Conservation (phyloP, 2,329 filamentous ascomycete genomes). For the Fusarium solani-melongenae region DNA sequence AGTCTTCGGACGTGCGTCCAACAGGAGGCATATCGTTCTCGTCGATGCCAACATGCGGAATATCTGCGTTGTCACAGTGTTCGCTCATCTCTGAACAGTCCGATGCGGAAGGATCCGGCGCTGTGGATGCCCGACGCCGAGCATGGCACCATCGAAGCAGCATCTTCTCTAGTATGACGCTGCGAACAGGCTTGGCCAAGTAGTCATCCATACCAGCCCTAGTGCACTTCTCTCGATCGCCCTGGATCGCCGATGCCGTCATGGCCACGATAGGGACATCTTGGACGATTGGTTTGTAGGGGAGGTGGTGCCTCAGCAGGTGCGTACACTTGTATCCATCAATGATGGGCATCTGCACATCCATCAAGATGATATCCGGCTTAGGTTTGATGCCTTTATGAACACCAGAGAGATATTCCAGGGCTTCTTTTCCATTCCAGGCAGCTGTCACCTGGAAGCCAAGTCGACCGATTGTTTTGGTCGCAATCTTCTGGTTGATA, state of each 20-base stretch:
- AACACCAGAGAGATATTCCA: constrained; percentile 75
- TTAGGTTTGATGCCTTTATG: constrained; percentile 62
- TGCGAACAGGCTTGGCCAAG: constrained; percentile 78
- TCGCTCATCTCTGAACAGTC: constrained; percentile 60
- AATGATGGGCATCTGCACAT: constrained; percentile 80
- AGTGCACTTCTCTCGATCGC: constrained; percentile 79
- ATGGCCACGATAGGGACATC: constrained; percentile 83
- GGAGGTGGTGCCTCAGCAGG: constrained; percentile 73
- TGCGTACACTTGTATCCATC: constrained; percentile 84
- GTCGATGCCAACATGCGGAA: constrained; percentile 51
- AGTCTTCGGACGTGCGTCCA: constrained; percentile 42
- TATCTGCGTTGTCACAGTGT: constrained; percentile 55
- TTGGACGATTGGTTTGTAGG: constrained; percentile 69
- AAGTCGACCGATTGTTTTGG: constrained; percentile 79
- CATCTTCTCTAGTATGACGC: constrained; percentile 75
- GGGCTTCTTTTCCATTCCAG: constrained; percentile 82
- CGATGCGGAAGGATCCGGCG: constrained; percentile 47
- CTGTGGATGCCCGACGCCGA: constrained; percentile 39
- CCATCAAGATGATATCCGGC: constrained; percentile 83
- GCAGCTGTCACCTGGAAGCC: constrained; percentile 77
- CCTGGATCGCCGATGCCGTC: constrained; percentile 83
- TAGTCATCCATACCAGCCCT: constrained; percentile 83
- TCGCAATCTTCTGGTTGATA: constrained; percentile 81
- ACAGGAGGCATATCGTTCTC: constrained; percentile 32
- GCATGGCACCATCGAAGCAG: constrained; percentile 73